Evolutionary conservation across 2,329 filamentous ascomycete genomes (phyloP), one percentile per base, ranked within the genome.

Genomic region (Paecilomyces dactylethromorphus): DNA sequence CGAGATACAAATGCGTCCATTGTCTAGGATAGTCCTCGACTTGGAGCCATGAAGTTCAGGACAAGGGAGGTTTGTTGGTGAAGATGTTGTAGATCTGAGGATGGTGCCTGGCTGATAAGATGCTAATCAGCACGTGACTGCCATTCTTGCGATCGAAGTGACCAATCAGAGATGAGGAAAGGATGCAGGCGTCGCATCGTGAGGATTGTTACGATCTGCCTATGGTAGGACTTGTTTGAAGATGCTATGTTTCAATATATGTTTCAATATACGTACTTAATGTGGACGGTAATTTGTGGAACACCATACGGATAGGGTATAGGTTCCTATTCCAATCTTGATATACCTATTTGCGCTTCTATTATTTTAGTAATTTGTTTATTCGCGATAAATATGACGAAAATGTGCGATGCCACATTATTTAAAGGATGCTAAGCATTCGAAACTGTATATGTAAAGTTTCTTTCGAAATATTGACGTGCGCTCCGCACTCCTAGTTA

Each of bases 1-100:
- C 69, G 67, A 4, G 66, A 73, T 49, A 78, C 26, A 58, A 75
- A 76, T 8, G 73, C 71, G 57, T 76, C 78, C 74, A 80, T 76
- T 31, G 6, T 52, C 11, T 3, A 13, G 11, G 5, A n/a, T 6
- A 10, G 56, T 58, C 61, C 66, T 58, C 55, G 64, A 51, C 58
- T 61, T 35, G 61, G 59, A 59, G 64, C 64, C 67, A 67, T 68
- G 18, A 32, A 26, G 24, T 18, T 29, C 11, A 29, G 3, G 22
- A 18, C 29, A 26, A 22, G 49, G 11, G 8, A 12, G 49, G 2
- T 52, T 26, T 22, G 3, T 26, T 24, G 11, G 13, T 52, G 22
- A 52, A 50, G 8, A 12, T 22, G 29, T 32, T 21, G 21, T 39
- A 18, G 15, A 15, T 29, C 3, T 53, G 49, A 22, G 55, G 18